Evolutionary conservation across 2,329 filamentous ascomycete genomes (phyloP).

Genomic region (Microdochium bolleyi): DNA sequence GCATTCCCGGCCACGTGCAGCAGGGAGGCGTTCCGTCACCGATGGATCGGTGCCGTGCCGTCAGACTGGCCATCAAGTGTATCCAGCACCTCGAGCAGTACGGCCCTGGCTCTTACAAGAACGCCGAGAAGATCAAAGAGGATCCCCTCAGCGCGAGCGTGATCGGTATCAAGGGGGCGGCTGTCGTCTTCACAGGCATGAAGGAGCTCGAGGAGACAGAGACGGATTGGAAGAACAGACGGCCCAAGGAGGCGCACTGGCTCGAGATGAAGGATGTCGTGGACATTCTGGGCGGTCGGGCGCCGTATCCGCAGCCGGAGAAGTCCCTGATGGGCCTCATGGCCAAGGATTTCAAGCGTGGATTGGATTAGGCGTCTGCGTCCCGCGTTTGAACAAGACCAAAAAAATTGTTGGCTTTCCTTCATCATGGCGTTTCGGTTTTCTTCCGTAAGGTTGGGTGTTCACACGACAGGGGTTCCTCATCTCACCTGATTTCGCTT

Average conservation of each 20-base stretch:
- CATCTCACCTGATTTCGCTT: no score
- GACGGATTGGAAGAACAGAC: constrained; percentile 87
- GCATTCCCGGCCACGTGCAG: constrained; percentile 89
- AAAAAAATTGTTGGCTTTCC: no score
- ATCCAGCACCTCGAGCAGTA: constrained; percentile 84
- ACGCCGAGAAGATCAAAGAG: constrained; percentile 55
- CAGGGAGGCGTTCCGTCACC: constrained; percentile 88
- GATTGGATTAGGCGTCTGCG: constrained; percentile 19
- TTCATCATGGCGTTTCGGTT: no score
- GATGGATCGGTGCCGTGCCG: constrained; percentile 91
- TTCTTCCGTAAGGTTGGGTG: no score
- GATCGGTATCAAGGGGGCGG: constrained; percentile 87
- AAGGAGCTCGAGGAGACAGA: constrained; percentile 71
- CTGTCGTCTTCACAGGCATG: constrained; percentile 82
- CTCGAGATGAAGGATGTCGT: constrained; percentile 70
- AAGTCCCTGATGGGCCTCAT: constrained; percentile 38
- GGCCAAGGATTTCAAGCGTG: constrained; percentile 56
- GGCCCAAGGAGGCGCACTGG: constrained; percentile 84
- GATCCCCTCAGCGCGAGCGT: constrained; percentile 71
- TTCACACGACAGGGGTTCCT: no score
- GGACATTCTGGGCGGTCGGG: constrained; percentile 73
- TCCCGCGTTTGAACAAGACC: no score
- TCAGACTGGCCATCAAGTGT: constrained; percentile 87
- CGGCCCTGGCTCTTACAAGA: constrained; percentile 51
- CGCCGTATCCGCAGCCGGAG: constrained; percentile 42